Evolutionary conservation across 2,329 filamentous ascomycete species (phyloP).

Genomic region (Verticillium zaregamsianum): DNA sequence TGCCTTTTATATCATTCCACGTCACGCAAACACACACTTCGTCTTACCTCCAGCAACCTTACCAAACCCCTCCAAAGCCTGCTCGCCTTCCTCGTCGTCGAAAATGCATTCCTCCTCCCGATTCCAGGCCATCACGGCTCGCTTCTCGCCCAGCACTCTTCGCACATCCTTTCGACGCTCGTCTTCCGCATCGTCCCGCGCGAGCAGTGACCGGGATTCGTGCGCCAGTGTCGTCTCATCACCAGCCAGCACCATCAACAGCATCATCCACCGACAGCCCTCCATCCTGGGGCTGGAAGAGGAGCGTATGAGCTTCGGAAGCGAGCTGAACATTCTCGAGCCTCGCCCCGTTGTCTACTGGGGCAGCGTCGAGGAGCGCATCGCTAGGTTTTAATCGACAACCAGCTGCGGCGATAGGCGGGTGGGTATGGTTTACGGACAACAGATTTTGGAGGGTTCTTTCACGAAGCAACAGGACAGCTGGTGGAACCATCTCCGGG

Average conservation of each 20-base stretch:
- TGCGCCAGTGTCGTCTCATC: slow-evolving; percentile 38
- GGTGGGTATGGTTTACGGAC: too few species aligned
- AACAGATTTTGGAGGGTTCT: too few species aligned
- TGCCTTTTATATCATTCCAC: slow-evolving; percentile 19
- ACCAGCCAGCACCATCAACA: slow-evolving; percentile 50
- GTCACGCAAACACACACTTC: background rate
- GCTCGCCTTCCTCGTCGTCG: background rate
- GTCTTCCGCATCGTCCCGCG: slow-evolving; percentile 38
- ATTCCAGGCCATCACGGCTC: slow-evolving; percentile 45
- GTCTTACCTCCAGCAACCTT: background rate
- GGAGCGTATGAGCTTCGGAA: slow-evolving; percentile 48
- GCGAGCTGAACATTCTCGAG: slow-evolving; percentile 54
- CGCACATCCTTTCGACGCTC: slow-evolving; percentile 51
- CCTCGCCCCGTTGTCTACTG: slow-evolving; percentile 60
- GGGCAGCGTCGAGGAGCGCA: slow-evolving; percentile 59
- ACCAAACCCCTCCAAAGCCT: background rate
- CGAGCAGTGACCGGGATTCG: slow-evolving; percentile 27
- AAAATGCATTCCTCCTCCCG: slow-evolving; percentile 41
- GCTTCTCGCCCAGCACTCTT: slow-evolving; percentile 45
- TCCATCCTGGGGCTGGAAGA: slow-evolving; percentile 55
- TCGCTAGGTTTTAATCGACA: slow-evolving; percentile 26
- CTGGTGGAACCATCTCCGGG: too few species aligned
- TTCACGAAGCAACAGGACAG: too few species aligned
- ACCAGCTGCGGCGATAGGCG: background rate
- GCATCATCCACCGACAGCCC: slow-evolving; percentile 53